Conservation (phyloP, 1,284 basidiomycete species). For the Ceratobasidium sp. region DNA sequence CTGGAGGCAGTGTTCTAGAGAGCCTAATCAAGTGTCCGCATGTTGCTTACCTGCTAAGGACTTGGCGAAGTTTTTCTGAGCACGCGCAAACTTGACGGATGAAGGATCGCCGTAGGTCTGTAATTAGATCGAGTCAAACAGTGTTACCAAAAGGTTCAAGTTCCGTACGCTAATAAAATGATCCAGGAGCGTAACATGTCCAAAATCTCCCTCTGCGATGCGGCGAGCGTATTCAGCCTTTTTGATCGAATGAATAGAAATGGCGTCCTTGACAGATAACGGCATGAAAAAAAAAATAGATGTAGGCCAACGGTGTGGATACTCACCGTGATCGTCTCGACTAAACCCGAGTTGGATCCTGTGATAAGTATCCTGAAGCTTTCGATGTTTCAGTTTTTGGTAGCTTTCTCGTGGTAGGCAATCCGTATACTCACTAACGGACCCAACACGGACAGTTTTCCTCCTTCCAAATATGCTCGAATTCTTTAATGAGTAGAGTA, state of each 20-base stretch:
- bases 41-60: constrained; percentile 77
- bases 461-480: constrained; percentile 93
- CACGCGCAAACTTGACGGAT: constrained; percentile 83
- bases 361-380: constrained; percentile 90
- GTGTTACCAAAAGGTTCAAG: background rate
- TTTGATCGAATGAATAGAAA: constrained; percentile 99
- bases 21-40: background rate
- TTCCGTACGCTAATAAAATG: constrained; percentile 81
- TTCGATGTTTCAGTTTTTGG: constrained; percentile 14
- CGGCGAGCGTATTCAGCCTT: constrained; percentile 95
- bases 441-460: constrained; percentile 91
- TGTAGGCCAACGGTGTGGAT: constrained; percentile 54
- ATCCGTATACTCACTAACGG: constrained; percentile 71
- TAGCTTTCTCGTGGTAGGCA: background rate
- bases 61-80: constrained; percentile 90
- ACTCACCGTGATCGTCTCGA: constrained; percentile 56
- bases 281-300: constrained; percentile 74
- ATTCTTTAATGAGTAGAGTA: constrained; percentile 90
- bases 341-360: constrained; percentile 88
- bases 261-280: constrained; percentile 81
- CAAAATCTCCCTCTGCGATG: constrained; percentile 77
- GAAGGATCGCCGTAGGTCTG: constrained; percentile 91
- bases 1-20: constrained; percentile 50
- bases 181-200: constrained; percentile 86
- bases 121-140: background rate